phyloP scores from a whole-genome alignment of 202 grass and related monocot species.

The Cymbopogon flexuosus region DNA sequence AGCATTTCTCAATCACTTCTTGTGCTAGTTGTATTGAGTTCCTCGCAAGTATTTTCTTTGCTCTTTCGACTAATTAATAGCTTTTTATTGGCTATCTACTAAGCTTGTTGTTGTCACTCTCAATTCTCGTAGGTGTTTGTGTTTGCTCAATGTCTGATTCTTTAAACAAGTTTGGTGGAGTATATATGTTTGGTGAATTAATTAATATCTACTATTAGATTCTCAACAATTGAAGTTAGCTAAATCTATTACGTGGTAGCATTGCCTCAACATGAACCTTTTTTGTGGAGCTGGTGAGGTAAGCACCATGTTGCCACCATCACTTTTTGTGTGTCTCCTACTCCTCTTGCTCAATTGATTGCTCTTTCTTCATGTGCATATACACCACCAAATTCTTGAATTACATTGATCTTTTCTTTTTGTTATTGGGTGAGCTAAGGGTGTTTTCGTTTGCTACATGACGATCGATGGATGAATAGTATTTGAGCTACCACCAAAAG shows the following conservation, averaged over 20 bases:
- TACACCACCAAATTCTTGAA: background rate
- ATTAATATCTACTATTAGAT: background rate
- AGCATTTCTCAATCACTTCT: background rate
- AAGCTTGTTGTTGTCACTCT: background rate
- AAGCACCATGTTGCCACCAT: background rate
- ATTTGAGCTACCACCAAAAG: background rate
- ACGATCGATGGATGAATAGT: background rate
- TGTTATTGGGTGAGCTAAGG: background rate
- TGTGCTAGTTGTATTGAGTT: background rate
- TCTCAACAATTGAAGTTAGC: background rate
- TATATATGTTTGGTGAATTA: background rate
- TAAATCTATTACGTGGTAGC: background rate
- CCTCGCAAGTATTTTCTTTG: background rate
- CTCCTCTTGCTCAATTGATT: background rate
- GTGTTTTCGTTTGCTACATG: rapidly evolving
- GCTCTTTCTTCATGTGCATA: background rate
- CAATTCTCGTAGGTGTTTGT: background rate
- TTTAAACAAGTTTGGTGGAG: no score
- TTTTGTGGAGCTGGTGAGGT: background rate
- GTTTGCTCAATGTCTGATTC: no score
- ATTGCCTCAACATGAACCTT: background rate
- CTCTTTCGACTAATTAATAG: background rate
- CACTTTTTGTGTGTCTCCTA: no score
- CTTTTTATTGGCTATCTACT: background rate
- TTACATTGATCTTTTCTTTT: background rate